Percentiles rank a stretch among this genome's conserved stretches.
phyloP scores from a whole-genome alignment of 148 eudicot genomes.

The Amaranthus hypochondriacus region DNA sequence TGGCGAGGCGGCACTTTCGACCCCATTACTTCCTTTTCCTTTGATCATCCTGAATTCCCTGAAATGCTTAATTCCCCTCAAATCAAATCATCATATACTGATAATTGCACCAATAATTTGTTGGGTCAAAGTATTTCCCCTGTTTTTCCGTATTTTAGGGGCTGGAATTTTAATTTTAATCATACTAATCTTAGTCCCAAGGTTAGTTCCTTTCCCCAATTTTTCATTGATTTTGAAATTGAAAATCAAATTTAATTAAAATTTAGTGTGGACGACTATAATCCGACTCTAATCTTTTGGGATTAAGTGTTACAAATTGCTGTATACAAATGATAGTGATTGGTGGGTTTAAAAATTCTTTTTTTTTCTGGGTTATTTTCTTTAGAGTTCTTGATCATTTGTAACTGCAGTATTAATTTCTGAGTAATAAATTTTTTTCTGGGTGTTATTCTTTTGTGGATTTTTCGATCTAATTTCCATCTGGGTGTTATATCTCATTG shows the following conservation, averaged over 20 bases:
- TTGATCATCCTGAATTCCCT: constrained; percentile 30
- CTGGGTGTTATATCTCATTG: background rate
- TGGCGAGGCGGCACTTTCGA: constrained; percentile 39
- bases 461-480: background rate
- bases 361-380: background rate
- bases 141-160: constrained; percentile 52
- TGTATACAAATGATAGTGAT: no score
- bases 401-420: no score
- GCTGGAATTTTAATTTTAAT: constrained; percentile 38
- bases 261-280: no score
- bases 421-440: no score
- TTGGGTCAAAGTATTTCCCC: constrained; percentile 34
- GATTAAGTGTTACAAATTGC: no score
- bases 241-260: background rate
- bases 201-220: constrained; percentile 25
- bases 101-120: constrained; percentile 26
- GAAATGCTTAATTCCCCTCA: constrained; percentile 26
- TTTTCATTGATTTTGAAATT: background rate
- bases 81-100: constrained; percentile 14
- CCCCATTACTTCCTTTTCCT: constrained; percentile 30
- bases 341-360: background rate
- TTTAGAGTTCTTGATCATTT: background rate
- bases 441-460: no score
- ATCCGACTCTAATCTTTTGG: no score
- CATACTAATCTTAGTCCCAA: constrained; percentile 42